Conservation (phyloP, 805 yeast species). For the Middelhovenomyces tepae region DNA sequence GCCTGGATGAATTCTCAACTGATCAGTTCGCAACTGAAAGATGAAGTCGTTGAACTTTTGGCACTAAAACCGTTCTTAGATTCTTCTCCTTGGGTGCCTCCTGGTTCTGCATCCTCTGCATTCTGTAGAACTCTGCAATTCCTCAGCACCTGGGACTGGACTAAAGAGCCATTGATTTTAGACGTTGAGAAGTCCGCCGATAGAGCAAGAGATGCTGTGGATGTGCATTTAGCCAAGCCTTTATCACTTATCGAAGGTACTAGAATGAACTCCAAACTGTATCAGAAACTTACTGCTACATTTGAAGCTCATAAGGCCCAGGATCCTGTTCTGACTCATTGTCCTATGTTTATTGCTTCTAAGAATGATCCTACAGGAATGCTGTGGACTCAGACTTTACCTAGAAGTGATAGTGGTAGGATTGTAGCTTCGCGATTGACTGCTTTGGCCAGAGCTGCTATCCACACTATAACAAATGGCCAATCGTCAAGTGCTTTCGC, state of each 20-base stretch:
- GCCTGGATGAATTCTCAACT: slow-evolving; percentile 84
- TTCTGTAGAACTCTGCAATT: slow-evolving; percentile 66
- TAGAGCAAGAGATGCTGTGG: too few relatives aligned
- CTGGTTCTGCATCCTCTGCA: slow-evolving; percentile 73
- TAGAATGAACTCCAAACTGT: slow-evolving; percentile 46
- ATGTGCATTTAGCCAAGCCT: slow-evolving; percentile 9
- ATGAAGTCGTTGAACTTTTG: slow-evolving; percentile 73
- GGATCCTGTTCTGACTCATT: slow-evolving; percentile 74
- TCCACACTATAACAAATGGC: slow-evolving; percentile 31
- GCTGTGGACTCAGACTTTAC: slow-evolving; percentile 61
- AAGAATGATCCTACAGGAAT: slow-evolving; percentile 81
- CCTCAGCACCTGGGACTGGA: slow-evolving; percentile 89
- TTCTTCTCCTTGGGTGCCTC: slow-evolving; percentile 74
- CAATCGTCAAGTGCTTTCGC: slow-evolving; percentile 42
- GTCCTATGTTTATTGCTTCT: slow-evolving; percentile 77
- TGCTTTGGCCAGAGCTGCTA: slow-evolving; percentile 72
- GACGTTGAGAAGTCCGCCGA: slow-evolving; percentile 45
- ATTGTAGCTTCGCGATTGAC: slow-evolving; percentile 86
- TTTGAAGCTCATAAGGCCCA: slow-evolving; percentile 60
- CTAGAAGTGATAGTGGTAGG: slow-evolving; percentile 35
- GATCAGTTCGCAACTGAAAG: slow-evolving; percentile 59
- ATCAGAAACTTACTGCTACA: slow-evolving; percentile 52
- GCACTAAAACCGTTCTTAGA: slow-evolving; percentile 81
- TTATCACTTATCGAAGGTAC: slow-evolving; percentile 25
- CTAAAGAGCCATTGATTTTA: slow-evolving; percentile 70